Evolutionary conservation across 306 rosid genomes (phyloP).

Genomic region (Corylus avellana): DNA sequence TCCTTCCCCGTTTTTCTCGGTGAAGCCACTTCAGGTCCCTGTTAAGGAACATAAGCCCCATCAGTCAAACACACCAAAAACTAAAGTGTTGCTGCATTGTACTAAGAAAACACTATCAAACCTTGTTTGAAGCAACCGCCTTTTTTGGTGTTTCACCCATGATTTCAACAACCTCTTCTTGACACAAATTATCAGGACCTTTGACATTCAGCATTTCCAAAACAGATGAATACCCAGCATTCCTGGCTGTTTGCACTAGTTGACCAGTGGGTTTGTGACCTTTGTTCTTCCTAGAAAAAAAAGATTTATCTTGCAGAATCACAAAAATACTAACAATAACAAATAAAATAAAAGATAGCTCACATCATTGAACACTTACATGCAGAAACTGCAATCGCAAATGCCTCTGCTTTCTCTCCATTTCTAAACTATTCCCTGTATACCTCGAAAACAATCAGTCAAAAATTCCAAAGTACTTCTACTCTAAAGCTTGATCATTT

Average conservation of each 20-base stretch:
- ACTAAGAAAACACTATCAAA: constrained; percentile 9
- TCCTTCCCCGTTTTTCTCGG: constrained; percentile 53
- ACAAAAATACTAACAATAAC: not conserved
- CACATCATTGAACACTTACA: constrained; percentile 36
- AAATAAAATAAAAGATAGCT: not conserved
- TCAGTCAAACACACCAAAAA: not conserved
- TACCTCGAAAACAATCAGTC: too few relatives aligned
- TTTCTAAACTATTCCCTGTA: constrained; percentile 40
- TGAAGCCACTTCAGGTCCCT: constrained; percentile 35
- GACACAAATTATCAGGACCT: constrained; percentile 27
- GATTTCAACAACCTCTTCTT: constrained; percentile 9
- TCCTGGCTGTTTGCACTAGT: constrained; percentile 48
- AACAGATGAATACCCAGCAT: constrained; percentile 59
- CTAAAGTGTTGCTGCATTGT: not conserved
- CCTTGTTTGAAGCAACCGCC: constrained; percentile 29
- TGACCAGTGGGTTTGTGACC: constrained; percentile 76
- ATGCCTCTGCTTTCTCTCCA: constrained; percentile 61
- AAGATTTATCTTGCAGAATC: constrained; percentile 10
- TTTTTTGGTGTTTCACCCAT: constrained; percentile 17
- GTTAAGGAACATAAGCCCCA: constrained; percentile 3
- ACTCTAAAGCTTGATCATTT: too few relatives aligned
- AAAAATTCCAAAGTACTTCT: too few relatives aligned
- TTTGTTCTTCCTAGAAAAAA: constrained; percentile 52
- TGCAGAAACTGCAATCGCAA: constrained; percentile 82
- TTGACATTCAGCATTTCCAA: constrained; percentile 50